phyloP scores from a whole-genome alignment of 2,329 filamentous ascomycete genomes.

The Ophiostoma quercus region DNA sequence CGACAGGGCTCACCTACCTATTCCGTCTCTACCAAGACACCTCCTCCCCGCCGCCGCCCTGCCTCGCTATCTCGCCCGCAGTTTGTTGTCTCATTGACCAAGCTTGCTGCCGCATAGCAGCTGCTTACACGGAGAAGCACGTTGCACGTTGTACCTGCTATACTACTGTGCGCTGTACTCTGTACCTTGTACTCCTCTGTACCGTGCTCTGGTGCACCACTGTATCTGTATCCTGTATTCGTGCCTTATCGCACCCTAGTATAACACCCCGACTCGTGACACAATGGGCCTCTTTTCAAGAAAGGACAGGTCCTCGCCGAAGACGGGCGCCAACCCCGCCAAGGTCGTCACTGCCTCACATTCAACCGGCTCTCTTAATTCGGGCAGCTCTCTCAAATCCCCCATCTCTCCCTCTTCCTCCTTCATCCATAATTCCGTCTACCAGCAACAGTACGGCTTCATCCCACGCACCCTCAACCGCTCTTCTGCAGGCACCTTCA shows the following conservation, averaged over 20 bases:
- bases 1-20: constrained; percentile 19
- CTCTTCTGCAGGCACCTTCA: constrained; percentile 46
- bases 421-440: constrained; percentile 21
- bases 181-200: background rate
- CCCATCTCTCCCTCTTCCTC: constrained; percentile 29
- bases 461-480: constrained; percentile 43
- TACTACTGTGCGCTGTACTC: background rate
- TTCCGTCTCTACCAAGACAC: constrained; percentile 18
- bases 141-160: background rate
- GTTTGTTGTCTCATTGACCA: background rate
- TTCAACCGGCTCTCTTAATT: constrained; percentile 49
- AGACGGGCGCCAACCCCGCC: constrained; percentile 30
- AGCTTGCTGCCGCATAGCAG: background rate
- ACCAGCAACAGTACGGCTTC: constrained; percentile 34
- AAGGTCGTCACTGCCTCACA: constrained; percentile 38
- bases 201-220: too few species aligned
- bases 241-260: too few species aligned
- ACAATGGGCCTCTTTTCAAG: constrained; percentile 54
- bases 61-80: constrained; percentile 18
- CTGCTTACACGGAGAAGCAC: background rate
- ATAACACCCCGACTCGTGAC: background rate
- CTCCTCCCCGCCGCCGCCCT: constrained; percentile 15
- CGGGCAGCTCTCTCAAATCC: constrained; percentile 45
- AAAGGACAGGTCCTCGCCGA: constrained; percentile 48
- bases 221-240: too few species aligned